Percentiles rank a stretch among this genome's conserved stretches.
Evolutionary conservation across 352 stramenopile genomes (phyloP).

Genomic region (Phytophthora capsici): DNA sequence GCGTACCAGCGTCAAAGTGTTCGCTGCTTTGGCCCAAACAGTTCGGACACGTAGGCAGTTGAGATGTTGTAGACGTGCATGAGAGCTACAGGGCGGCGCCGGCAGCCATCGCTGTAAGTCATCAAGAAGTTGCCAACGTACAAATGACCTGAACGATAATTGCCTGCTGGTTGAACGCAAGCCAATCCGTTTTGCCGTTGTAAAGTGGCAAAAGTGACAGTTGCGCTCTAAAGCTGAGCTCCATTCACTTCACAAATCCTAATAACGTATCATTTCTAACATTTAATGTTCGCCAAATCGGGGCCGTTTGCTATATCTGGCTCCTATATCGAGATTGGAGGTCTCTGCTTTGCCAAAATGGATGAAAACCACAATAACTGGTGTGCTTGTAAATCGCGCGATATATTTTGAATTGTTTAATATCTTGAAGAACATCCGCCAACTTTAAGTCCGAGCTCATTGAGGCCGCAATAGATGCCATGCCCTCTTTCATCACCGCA

Average conservation of each 20-base stretch:
- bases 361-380: neutral
- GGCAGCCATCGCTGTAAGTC: conserved; percentile 6
- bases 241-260: too few relatives aligned
- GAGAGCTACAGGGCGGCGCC: neutral
- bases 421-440: too few relatives aligned
- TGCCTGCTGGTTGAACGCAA: neutral
- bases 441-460: neutral
- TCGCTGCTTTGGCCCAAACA: conserved; percentile 4
- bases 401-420: too few relatives aligned
- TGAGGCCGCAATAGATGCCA: conserved; percentile 2
- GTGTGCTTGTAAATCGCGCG: too few relatives aligned
- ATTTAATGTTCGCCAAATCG: too few relatives aligned
- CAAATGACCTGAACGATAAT: too few relatives aligned
- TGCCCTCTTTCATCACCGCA: conserved; percentile 7
- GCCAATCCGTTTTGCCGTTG: neutral
- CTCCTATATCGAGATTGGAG: too few relatives aligned
- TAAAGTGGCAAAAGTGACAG: too few relatives aligned
- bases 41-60: neutral
- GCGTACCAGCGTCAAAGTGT: conserved; percentile 10
- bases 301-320: too few relatives aligned
- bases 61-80: conserved; percentile 10
- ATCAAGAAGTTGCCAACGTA: neutral
- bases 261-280: too few relatives aligned
- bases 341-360: too few relatives aligned
- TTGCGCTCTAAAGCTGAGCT: too few relatives aligned